Percentiles rank a stretch among this genome's conserved stretches.
Conservation (phyloP, 768 basidiomycete genomes). For the Pleurotus sapidus region DNA sequence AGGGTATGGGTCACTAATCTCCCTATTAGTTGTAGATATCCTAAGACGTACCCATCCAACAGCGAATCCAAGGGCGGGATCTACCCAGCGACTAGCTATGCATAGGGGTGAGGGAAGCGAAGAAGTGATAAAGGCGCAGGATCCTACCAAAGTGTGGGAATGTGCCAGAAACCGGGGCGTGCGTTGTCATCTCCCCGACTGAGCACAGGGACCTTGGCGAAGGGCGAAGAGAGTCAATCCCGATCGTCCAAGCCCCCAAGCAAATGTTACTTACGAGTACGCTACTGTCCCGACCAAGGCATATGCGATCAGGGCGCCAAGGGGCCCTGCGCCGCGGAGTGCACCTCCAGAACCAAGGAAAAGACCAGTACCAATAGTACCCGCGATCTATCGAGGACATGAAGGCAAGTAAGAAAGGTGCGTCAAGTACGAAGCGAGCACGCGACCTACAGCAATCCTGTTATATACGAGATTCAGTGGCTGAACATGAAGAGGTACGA, state of each 20-base stretch:
- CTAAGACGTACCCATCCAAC: slow-evolving; percentile 44
- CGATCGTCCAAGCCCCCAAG: background rate
- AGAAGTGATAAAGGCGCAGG: background rate
- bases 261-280: slow-evolving; percentile 46
- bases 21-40: too few species aligned
- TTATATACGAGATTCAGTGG: background rate
- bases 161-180: slow-evolving; percentile 75
- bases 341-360: slow-evolving; percentile 71
- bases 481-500: background rate
- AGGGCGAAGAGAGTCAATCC: background rate
- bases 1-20: too few species aligned
- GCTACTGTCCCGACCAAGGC: slow-evolving; percentile 61
- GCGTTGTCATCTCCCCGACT: slow-evolving; percentile 77
- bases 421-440: background rate
- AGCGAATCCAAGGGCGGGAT: slow-evolving; percentile 57
- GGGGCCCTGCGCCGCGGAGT: slow-evolving; percentile 57
- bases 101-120: background rate
- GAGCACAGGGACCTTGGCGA: slow-evolving; percentile 53
- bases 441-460: slow-evolving; percentile 59
- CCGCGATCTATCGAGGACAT: slow-evolving; percentile 48
- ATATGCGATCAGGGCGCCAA: slow-evolving; percentile 67
- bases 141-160: slow-evolving; percentile 67
- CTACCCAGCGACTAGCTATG: slow-evolving; percentile 53
- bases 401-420: background rate
- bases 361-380: slow-evolving; percentile 72